Conservation (phyloP, 2,329 filamentous ascomycete genomes). For the Chaetothyriales sp. region DNA sequence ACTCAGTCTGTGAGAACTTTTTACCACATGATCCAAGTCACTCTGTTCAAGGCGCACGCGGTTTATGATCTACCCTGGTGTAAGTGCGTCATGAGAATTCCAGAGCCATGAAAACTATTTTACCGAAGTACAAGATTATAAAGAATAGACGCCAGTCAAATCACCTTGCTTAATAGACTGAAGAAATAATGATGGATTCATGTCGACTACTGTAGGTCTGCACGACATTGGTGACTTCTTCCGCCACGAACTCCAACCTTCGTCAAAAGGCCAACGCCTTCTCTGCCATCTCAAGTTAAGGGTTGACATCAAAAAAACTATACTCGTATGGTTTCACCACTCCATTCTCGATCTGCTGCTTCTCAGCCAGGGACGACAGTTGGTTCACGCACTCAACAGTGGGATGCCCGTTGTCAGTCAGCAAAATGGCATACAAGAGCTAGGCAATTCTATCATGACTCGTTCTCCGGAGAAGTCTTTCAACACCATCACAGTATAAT, state of each 20-base stretch:
- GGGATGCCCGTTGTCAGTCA: constrained; percentile 40
- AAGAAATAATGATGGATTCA: no score
- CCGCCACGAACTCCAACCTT: constrained; percentile 30
- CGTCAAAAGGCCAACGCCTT: constrained; percentile 29
- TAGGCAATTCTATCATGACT: constrained; percentile 37
- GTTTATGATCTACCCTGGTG: neutral
- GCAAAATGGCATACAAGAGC: no score
- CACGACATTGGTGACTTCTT: constrained; percentile 24
- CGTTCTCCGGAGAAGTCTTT: constrained; percentile 10
- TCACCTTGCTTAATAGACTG: no score
- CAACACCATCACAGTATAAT: constrained; percentile 37
- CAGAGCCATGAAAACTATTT: no score
- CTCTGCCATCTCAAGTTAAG: constrained; percentile 28
- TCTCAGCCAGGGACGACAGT: constrained; percentile 40
- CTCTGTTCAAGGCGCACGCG: neutral
- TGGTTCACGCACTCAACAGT: constrained; percentile 40
- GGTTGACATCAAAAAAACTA: constrained; percentile 28
- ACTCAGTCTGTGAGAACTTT: neutral
- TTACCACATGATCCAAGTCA: neutral
- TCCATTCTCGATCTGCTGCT: constrained; percentile 32
- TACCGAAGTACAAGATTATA: no score
- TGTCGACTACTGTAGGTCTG: neutral
- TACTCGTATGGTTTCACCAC: constrained; percentile 29
- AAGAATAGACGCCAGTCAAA: no score
- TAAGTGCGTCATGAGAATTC: neutral